A percentile compares a stretch with the other conserved stretches of the same genome.
These are phyloP conservation scores for Solanum virginianum DNA, from an alignment of 257 asterid species.

Conservation along the genomic window DNA sequence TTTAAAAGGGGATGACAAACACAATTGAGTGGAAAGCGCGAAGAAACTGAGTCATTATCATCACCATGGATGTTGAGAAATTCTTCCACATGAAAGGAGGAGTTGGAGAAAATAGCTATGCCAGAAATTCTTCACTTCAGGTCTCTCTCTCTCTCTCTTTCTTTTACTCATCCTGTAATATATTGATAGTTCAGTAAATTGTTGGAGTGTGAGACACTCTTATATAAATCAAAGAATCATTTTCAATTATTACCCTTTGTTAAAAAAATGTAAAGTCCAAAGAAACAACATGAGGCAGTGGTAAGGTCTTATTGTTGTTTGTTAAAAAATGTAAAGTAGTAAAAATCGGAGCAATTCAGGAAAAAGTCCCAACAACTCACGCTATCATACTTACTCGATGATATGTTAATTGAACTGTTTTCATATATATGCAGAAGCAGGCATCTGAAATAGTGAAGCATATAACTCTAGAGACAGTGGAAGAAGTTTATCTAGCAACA, in stretches of 20 bases:
- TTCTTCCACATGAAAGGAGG: slow-evolving; percentile 94
- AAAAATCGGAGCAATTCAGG: too few species aligned
- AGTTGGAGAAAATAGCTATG: slow-evolving; percentile 50
- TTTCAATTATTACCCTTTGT: too few species aligned
- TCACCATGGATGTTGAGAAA: slow-evolving; percentile 61
- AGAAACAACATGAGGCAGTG: too few species aligned
- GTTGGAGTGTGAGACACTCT: too few species aligned
- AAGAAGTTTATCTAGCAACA: slow-evolving; percentile 20
- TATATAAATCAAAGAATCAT: too few species aligned
- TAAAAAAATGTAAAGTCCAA: too few species aligned
- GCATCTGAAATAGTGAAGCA: slow-evolving; percentile 65
- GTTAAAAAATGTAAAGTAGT: too few species aligned
- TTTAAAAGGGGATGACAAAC: background rate
- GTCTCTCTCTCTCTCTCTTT: slow-evolving; percentile 13
- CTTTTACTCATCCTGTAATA: background rate
- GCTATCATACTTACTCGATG: too few species aligned
- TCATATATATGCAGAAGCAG: slow-evolving; percentile 34
- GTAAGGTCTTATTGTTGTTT: too few species aligned
- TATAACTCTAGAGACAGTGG: slow-evolving; percentile 39
- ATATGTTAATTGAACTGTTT: background rate
- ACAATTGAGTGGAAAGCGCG: background rate
- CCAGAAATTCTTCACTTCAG: slow-evolving; percentile 67
- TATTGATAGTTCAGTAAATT: too few species aligned
- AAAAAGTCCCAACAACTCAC: too few species aligned
- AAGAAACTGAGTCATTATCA: background rate